phyloP scores from a whole-genome alignment of 306 rosid genomes.

The Pachyrhizus erosus region DNA sequence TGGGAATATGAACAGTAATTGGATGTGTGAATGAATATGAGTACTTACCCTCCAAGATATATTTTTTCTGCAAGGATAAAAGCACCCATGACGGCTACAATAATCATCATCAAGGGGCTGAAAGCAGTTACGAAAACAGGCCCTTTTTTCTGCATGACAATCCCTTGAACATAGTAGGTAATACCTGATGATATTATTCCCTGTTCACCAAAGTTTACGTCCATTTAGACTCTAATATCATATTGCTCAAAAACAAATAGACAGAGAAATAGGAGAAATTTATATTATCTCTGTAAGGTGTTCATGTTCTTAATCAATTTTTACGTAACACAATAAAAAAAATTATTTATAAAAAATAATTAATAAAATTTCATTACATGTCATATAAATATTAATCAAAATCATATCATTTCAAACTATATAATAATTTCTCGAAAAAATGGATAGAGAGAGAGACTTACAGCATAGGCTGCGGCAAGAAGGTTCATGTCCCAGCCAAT shows the following conservation, averaged over 20 bases:
- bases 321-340: no score
- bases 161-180: slow-evolving; percentile 82
- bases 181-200: slow-evolving; percentile 77
- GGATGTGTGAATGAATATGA: not conserved
- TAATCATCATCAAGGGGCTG: slow-evolving; percentile 95
- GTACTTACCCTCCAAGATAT: slow-evolving; percentile 79
- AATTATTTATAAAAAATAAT: no score
- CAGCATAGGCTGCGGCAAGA: slow-evolving; percentile 93
- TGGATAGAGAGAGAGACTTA: slow-evolving; percentile 40
- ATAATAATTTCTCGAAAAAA: not conserved
- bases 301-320: no score
- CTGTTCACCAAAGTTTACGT: slow-evolving; percentile 51
- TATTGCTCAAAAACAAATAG: not conserved
- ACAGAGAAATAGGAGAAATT: not conserved
- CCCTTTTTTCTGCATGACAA: slow-evolving; percentile 82
- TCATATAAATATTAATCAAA: not conserved
- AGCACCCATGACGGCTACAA: slow-evolving; percentile 85
- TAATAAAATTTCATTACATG: not conserved
- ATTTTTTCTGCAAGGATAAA: slow-evolving; percentile 83
- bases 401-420: not conserved
- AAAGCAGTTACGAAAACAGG: slow-evolving; percentile 97
- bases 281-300: no score
- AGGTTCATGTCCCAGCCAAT: slow-evolving; percentile 94
- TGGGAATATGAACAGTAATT: not conserved
- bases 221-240: slow-evolving; percentile 1